Evolutionary conservation across 2,329 filamentous ascomycete genomes (phyloP).

Genomic region (Xylaria sp.): DNA sequence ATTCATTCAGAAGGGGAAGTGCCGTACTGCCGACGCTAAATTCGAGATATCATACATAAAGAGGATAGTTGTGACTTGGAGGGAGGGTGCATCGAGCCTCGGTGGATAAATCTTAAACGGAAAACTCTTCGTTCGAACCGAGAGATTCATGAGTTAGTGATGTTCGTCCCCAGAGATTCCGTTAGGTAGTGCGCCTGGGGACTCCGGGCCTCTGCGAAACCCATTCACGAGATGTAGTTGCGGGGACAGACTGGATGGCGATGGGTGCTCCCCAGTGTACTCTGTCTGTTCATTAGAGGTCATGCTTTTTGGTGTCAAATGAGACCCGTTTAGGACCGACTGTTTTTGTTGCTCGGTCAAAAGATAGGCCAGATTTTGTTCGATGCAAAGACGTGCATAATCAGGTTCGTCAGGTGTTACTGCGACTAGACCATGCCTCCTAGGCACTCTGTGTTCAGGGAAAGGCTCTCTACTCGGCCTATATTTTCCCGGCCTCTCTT

Average conservation of each 20-base stretch:
- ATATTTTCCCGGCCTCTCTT: conserved; percentile 60
- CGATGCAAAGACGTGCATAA: conserved; percentile 64
- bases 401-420: conserved; percentile 68
- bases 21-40: conserved; percentile 35
- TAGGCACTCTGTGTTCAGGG: conserved; percentile 65
- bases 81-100: conserved; percentile 18
- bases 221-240: conserved; percentile 44
- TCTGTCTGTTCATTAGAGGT: conserved; percentile 48
- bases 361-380: conserved; percentile 68
- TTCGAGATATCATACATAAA: conserved; percentile 44
- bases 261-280: conserved; percentile 40
- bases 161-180: conserved; percentile 37
- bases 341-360: conserved; percentile 59
- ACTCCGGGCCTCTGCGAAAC: conserved; percentile 40
- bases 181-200: conserved; percentile 42
- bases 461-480: conserved; percentile 65
- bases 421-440: conserved; percentile 62
- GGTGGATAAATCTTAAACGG: conserved; percentile 15
- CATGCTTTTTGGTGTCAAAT: conserved; percentile 59
- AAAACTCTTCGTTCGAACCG: background rate
- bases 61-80: conserved; percentile 29
- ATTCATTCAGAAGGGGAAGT: conserved; percentile 25
- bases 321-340: conserved; percentile 59
- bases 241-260: conserved; percentile 43
- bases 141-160: conserved; percentile 30